These are phyloP conservation scores for Cercospora zeae-maydis DNA, from an alignment of 2,329 filamentous ascomycete genomes.

Conservation along the genomic window DNA sequence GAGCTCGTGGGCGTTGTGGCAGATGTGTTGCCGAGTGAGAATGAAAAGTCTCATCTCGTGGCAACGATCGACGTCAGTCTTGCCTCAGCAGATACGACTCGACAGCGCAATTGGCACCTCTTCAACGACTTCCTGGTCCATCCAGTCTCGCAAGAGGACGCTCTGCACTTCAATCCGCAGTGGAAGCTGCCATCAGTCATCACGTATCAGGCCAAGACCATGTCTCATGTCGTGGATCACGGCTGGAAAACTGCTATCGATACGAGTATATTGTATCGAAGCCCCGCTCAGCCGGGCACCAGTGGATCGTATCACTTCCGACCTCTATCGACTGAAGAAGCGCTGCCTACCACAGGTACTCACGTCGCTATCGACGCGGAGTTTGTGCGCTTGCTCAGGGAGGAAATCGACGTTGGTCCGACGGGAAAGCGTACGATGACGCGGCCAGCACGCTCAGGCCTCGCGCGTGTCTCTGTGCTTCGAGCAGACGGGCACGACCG, in stretches of 20 bases:
- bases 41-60: constrained; percentile 85
- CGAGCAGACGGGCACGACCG: constrained; percentile 74
- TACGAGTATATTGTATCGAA: constrained; percentile 76
- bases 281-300: constrained; percentile 51
- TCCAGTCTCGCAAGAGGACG: constrained; percentile 74
- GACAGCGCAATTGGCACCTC: constrained; percentile 78
- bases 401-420: constrained; percentile 93
- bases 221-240: constrained; percentile 77
- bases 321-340: constrained; percentile 39
- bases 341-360: constrained; percentile 57
- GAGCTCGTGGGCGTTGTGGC: constrained; percentile 86
- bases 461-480: constrained; percentile 89
- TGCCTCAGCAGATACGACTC: constrained; percentile 55
- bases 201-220: constrained; percentile 76
- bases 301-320: constrained; percentile 29
- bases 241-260: constrained; percentile 84
- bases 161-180: constrained; percentile 78
- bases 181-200: constrained; percentile 94
- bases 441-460: constrained; percentile 80
- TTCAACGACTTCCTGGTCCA: constrained; percentile 97
- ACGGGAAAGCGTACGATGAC: constrained; percentile 91
- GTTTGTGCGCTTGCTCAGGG: constrained; percentile 87
- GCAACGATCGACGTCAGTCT: constrained; percentile 81
- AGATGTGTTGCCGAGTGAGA: constrained; percentile 81
- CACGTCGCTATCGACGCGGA: constrained; percentile 92